Conservation (phyloP, 2,329 filamentous ascomycete species). For the Penicillium sp. region DNA sequence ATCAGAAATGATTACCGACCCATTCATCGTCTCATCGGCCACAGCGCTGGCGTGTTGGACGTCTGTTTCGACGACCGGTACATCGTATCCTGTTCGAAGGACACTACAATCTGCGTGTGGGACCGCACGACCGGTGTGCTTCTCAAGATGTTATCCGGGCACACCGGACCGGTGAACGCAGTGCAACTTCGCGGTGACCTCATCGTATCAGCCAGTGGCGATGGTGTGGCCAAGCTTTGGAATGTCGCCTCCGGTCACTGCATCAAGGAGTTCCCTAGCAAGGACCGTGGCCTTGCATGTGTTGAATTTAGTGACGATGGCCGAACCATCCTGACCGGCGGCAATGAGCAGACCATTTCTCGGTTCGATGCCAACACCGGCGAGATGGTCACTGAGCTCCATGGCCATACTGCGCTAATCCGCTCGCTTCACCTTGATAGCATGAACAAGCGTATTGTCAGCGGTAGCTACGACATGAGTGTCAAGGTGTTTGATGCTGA, state of each 20-base stretch:
- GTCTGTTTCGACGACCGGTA: conserved; percentile 87
- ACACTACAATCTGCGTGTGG: conserved; percentile 91
- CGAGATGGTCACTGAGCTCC: conserved; percentile 72
- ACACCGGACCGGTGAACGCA: conserved; percentile 89
- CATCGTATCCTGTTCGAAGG: conserved; percentile 96
- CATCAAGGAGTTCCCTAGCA: conserved; percentile 83
- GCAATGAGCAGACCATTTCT: conserved; percentile 92
- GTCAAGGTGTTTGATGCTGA: conserved; percentile 92
- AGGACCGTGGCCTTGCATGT: conserved; percentile 90
- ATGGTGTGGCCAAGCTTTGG: conserved; percentile 92
- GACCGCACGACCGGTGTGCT: conserved; percentile 73
- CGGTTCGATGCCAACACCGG: conserved; percentile 94
- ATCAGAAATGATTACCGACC: conserved; percentile 74
- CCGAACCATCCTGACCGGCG: conserved; percentile 86
- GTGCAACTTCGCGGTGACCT: conserved; percentile 92
- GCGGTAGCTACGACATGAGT: conserved; percentile 89
- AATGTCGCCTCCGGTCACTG: conserved; percentile 83
- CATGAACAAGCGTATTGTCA: conserved; percentile 77
- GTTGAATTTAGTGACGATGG: conserved; percentile 95
- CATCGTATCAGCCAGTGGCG: conserved; percentile 87
- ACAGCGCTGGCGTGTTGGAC: conserved; percentile 85
- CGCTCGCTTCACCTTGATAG: conserved; percentile 87
- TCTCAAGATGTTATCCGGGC: conserved; percentile 74
- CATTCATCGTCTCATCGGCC: conserved; percentile 69
- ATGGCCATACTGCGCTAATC: conserved; percentile 79